Evolutionary conservation across 23 red algal genomes (phyloP).

Genomic region (Rhodosorus marinus): DNA sequence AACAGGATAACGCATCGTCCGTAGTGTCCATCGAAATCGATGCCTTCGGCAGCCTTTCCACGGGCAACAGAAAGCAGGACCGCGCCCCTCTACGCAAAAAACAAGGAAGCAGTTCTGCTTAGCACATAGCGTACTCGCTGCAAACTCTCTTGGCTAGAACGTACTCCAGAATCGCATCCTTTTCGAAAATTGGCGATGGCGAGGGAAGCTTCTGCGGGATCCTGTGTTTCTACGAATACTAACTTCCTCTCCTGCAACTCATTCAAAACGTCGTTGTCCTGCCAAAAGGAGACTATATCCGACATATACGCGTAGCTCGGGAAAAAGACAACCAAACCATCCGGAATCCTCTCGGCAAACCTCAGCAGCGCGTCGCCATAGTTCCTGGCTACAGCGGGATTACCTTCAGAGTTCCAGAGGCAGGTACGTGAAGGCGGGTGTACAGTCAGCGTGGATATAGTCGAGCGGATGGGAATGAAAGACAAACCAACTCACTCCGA

Average conservation of each 20-base stretch:
- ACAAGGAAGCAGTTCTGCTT: too few relatives aligned
- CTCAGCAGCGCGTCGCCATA: slow-evolving; percentile 70
- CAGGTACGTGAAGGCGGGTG: too few relatives aligned
- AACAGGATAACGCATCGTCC: slow-evolving; percentile 80
- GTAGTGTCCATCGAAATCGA: slow-evolving; percentile 92
- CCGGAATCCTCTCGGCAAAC: slow-evolving; percentile 58
- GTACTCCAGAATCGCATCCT: slow-evolving; percentile 82
- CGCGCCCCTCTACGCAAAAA: slow-evolving; percentile 70
- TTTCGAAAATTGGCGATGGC: slow-evolving; percentile 80
- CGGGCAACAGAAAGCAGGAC: slow-evolving; percentile 88
- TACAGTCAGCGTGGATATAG: too few relatives aligned
- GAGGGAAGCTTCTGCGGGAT: slow-evolving; percentile 66
- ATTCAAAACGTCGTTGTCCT: slow-evolving; percentile 82
- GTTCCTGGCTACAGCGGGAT: slow-evolving; percentile 75
- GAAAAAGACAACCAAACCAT: slow-evolving; percentile 93
- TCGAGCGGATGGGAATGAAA: too few relatives aligned
- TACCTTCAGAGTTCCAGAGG: too few relatives aligned
- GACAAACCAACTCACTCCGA: slow-evolving; percentile 74
- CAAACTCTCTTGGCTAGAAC: too few relatives aligned
- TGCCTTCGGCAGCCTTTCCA: slow-evolving; percentile 96
- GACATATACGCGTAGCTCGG: slow-evolving; percentile 95
- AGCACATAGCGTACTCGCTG: too few relatives aligned
- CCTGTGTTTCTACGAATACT: slow-evolving; percentile 95
- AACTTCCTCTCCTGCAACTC: slow-evolving; percentile 72
- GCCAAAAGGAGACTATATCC: slow-evolving; percentile 76